Evolutionary conservation across 345 rosid species (phyloP), one percentile per base, ranked within the genome.

Genomic region (Trapa incisa): DNA sequence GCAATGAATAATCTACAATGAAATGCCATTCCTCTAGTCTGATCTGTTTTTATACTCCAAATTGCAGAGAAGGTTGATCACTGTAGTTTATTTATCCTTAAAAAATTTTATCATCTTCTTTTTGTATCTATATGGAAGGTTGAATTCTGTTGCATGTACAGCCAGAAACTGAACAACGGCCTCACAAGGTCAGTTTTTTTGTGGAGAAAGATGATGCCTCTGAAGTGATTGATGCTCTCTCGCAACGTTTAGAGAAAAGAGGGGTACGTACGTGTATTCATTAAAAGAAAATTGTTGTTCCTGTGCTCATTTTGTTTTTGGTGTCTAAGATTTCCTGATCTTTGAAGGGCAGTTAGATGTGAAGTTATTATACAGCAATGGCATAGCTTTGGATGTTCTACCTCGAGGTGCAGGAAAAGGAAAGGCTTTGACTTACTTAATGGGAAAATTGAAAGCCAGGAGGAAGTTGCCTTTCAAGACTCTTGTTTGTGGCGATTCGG

Each of bases 401-500:
- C 96, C 98, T 50, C 80, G 62, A 82, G 78, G 84, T 70, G 89
- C 98, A 75, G 98, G 93, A 52, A 92, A 92, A 83, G 96, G 96
- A 74, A 86, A 84, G 66, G 93, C 96, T 66, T 82, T 92, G 53
- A 81, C 82, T 6, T 88, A 89, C 80, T 77, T 92, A 77, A 89
- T 79, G 60, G 75, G 69, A 58, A 88, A 86, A 73, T 74, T 89
- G 54, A 79, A 79, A 73, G 58, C 60, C 50, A 79, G 80, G 41
- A 86, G 84, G 61, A 78, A 71, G 70, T 45, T 78, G 32, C 87
- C 97, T 61, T 68, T 45, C 60, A 86, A 82, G 66, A 83, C 84
- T 67, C 93, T 92, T 69, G 97, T 88, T 43, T 89, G 98, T 74
- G 98, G 98, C 64, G 98, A 89, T 74, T 89, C 97, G 65, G 97